Percentiles rank a stretch among this genome's conserved stretches.
These are phyloP conservation scores for Eucommia ulmoides DNA, from an alignment of 257 asterid species.

Conservation along the genomic window DNA sequence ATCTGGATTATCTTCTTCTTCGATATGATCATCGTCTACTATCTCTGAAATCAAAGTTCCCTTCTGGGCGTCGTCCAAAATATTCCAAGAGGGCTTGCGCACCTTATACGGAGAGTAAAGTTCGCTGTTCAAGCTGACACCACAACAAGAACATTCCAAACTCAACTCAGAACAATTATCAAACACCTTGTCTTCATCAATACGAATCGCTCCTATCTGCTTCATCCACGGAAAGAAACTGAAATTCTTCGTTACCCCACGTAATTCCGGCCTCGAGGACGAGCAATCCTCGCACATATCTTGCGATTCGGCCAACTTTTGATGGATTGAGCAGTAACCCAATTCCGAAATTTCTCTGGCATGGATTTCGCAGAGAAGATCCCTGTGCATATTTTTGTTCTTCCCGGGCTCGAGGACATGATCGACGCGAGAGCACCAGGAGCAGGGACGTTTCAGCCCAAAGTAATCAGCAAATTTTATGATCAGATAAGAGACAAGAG, in stretches of 20 bases:
- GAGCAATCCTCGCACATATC: not conserved
- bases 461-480: not conserved
- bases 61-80: not conserved
- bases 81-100: constrained; percentile 1
- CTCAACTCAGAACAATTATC: not conserved
- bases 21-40: not conserved
- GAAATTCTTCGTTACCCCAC: not conserved
- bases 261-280: not conserved
- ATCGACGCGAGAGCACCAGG: not conserved
- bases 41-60: not conserved
- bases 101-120: not conserved
- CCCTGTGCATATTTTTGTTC: not conserved
- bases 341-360: not conserved
- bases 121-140: not conserved
- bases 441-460: not conserved
- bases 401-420: not conserved
- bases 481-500: not conserved
- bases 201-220: not conserved
- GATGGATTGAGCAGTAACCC: not conserved
- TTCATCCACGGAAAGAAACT: not conserved
- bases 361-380: not conserved
- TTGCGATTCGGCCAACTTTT: not conserved
- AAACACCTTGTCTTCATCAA: not conserved
- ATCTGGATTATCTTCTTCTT: not conserved
- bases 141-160: not conserved